Percentiles rank a stretch among this genome's conserved stretches.
These are phyloP conservation scores for Fusarium aywerte DNA, from an alignment of 2,329 filamentous ascomycete species.

Conservation along the genomic window DNA sequence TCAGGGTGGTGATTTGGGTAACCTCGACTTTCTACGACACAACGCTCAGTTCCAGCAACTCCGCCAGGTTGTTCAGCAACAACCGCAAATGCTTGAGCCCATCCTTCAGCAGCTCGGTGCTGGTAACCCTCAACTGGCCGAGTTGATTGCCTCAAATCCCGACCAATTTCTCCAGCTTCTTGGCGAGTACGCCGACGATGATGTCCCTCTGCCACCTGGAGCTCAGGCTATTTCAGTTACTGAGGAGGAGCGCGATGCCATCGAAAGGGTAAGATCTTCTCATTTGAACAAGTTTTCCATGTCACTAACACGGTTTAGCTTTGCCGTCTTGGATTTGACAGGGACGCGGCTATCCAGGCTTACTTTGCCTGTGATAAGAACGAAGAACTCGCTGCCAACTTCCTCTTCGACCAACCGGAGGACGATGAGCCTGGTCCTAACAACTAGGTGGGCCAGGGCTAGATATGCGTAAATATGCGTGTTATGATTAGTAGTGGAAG, in stretches of 20 bases:
- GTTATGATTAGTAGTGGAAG: constrained; percentile 45
- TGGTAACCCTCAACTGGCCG: constrained; percentile 93
- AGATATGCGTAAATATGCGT: constrained; percentile 42
- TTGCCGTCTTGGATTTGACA: constrained; percentile 91
- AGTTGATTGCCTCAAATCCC: constrained; percentile 90
- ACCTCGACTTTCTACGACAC: constrained; percentile 91
- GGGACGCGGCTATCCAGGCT: constrained; percentile 94
- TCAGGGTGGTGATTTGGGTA: constrained; percentile 71
- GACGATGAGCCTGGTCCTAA: constrained; percentile 72
- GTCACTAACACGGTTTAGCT: constrained; percentile 64
- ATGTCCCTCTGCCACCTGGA: constrained; percentile 85
- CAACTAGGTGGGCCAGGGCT: constrained; percentile 46
- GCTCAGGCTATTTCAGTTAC: constrained; percentile 91
- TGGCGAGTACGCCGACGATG: constrained; percentile 86
- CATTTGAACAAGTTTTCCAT: constrained; percentile 46
- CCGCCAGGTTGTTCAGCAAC: constrained; percentile 95
- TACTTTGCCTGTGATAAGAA: constrained; percentile 99
- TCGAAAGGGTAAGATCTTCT: constrained; percentile 80
- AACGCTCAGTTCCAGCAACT: constrained; percentile 99
- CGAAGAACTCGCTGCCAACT: constrained; percentile 97
- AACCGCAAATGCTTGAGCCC: constrained; percentile 98
- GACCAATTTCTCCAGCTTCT: constrained; percentile 93
- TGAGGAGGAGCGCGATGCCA: constrained; percentile 95
- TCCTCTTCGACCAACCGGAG: constrained; percentile 96
- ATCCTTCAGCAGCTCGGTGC: constrained; percentile 96